These are phyloP conservation scores for Simplicillium sp. DNA, from an alignment of 2,329 filamentous ascomycete species.

Conservation along the genomic window DNA sequence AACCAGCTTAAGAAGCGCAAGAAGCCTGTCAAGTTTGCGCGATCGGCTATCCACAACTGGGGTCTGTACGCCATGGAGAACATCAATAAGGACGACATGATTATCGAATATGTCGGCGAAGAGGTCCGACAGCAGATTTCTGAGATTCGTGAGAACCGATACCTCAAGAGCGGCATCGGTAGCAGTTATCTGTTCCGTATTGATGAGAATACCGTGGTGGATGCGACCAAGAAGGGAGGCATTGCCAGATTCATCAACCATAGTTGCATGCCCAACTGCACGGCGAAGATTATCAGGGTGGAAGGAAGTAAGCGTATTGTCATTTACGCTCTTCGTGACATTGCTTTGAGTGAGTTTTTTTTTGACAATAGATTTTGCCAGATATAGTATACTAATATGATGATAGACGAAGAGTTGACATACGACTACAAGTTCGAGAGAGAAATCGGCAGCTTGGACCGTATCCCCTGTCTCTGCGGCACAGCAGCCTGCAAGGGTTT, in stretches of 20 bases:
- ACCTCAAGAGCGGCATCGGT: constrained; percentile 92
- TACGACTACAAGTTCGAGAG: constrained; percentile 99
- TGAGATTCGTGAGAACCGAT: constrained; percentile 86
- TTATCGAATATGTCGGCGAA: constrained; percentile 98
- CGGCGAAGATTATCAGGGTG: constrained; percentile 98
- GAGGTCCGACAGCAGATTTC: constrained; percentile 95
- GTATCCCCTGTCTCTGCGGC: constrained; percentile 94
- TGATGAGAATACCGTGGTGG: constrained; percentile 93
- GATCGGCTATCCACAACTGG: constrained; percentile 98
- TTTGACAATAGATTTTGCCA: background rate
- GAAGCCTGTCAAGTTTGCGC: constrained; percentile 96
- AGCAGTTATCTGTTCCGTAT: constrained; percentile 98
- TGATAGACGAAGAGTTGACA: constrained; percentile 88
- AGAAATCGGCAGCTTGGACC: constrained; percentile 87
- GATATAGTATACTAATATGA: constrained; percentile 13
- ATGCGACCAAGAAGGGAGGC: constrained; percentile 96
- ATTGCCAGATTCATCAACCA: constrained; percentile 99
- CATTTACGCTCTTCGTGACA: constrained; percentile 95
- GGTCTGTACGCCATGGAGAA: constrained; percentile 96
- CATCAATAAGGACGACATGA: constrained; percentile 96
- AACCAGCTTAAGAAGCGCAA: constrained; percentile 99
- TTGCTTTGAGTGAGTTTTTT: constrained; percentile 71
- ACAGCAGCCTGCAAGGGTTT: constrained; percentile 97
- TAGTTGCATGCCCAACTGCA: constrained; percentile 96
- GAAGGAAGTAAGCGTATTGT: constrained; percentile 97